These are phyloP conservation scores for Sarcocystis neurona DNA, from an alignment of 169 alveolate species.

Conservation along the genomic window DNA sequence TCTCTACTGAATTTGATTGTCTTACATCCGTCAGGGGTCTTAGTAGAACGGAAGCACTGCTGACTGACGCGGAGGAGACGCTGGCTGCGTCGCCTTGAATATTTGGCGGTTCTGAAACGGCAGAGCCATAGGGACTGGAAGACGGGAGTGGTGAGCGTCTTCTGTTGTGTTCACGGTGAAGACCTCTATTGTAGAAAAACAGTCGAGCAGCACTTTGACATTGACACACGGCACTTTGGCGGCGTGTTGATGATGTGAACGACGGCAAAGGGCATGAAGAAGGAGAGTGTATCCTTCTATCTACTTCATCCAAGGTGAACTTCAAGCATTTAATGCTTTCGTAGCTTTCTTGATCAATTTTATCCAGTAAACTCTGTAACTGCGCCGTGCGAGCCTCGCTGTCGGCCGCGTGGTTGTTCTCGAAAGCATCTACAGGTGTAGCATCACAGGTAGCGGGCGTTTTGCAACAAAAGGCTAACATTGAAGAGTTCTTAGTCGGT, in stretches of 20 bases:
- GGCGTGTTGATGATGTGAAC: too few relatives aligned
- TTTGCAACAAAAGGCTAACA: too few relatives aligned
- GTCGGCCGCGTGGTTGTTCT: background rate
- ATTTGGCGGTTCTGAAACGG: background rate
- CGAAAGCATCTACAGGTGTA: background rate
- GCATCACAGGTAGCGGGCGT: too few relatives aligned
- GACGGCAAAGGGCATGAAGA: too few relatives aligned
- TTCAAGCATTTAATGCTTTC: constrained; percentile 17
- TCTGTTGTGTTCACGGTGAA: background rate
- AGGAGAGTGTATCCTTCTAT: background rate
- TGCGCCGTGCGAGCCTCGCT: background rate
- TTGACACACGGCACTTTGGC: too few relatives aligned
- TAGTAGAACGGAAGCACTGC: too few relatives aligned
- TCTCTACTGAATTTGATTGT: background rate
- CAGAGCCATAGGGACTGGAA: background rate
- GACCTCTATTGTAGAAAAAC: constrained; percentile 15
- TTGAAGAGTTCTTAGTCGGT: too few relatives aligned
- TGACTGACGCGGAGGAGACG: constrained; percentile 3
- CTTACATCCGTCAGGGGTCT: background rate
- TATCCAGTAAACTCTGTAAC: background rate
- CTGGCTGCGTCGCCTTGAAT: background rate
- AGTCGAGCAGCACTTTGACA: too few relatives aligned
- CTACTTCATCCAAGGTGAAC: background rate
- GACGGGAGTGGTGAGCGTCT: background rate
- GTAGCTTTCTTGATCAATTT: constrained; percentile 5